phyloP scores from a whole-genome alignment of 257 asterid species.

The Coffea eugenioides region DNA sequence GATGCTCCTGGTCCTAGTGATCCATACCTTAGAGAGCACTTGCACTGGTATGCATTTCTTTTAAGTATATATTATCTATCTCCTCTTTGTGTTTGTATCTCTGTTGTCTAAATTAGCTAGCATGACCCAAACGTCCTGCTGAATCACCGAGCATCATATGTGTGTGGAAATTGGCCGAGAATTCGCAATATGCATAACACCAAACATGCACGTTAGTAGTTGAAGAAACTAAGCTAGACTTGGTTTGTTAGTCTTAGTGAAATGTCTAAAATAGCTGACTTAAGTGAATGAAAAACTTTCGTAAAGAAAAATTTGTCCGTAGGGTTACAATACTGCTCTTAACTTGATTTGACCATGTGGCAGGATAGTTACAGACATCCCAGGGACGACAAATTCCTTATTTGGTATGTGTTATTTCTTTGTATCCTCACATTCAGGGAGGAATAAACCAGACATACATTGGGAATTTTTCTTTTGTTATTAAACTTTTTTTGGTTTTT shows the following conservation, averaged over 20 bases:
- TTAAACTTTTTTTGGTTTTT: too few relatives aligned
- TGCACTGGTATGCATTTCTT: constrained; percentile 37
- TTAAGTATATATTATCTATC: too few relatives aligned
- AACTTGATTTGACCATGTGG: constrained; percentile 19
- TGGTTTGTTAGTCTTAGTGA: background rate
- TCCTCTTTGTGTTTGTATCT: too few relatives aligned
- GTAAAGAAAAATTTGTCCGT: background rate
- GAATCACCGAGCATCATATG: too few relatives aligned
- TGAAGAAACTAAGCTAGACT: background rate
- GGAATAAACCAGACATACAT: background rate
- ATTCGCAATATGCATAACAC: background rate
- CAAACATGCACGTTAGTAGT: background rate
- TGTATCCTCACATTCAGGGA: too few relatives aligned
- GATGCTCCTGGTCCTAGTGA: constrained; percentile 54
- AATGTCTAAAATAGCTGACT: too few relatives aligned
- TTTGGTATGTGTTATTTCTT: constrained; percentile 48
- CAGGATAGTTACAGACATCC: constrained; percentile 94
- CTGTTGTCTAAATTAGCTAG: too few relatives aligned
- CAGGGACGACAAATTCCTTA: constrained; percentile 85
- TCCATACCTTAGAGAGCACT: constrained; percentile 46
- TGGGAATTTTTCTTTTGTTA: too few relatives aligned
- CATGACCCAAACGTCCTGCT: too few relatives aligned
- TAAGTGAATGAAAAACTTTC: background rate
- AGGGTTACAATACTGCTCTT: background rate
- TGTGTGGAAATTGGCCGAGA: background rate